A percentile compares a stretch with the other conserved stretches of the same genome.
Conservation (phyloP, 352 stramenopile species). For the Globisporangium camurandrum region DNA sequence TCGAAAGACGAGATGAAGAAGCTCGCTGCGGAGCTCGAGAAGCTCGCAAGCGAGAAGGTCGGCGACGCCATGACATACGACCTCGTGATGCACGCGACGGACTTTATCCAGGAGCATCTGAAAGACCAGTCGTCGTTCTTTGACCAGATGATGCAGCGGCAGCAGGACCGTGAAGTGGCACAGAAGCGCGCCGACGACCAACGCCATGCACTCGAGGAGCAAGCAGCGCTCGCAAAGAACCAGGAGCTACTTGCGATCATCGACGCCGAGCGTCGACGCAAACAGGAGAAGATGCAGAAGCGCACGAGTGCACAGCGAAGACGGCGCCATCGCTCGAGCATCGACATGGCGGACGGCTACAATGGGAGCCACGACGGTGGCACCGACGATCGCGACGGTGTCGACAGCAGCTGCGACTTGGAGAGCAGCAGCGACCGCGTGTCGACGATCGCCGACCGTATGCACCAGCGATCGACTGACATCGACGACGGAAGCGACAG, state of each 20-base stretch:
- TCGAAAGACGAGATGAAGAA: conserved; percentile 58
- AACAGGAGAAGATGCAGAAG: conserved; percentile 58
- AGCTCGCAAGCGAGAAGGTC: conserved; percentile 52
- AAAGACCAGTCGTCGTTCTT: conserved; percentile 85
- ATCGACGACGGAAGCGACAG: conserved; percentile 12
- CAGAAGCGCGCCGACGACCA: conserved; percentile 55
- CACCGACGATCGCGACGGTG: conserved; percentile 13
- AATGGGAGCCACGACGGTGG: conserved; percentile 8
- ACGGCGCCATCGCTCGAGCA: conserved; percentile 47
- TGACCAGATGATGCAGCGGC: conserved; percentile 80
- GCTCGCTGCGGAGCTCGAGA: conserved; percentile 48
- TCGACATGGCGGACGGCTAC: conserved; percentile 32
- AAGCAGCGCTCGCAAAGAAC: conserved; percentile 55
- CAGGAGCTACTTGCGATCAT: conserved; percentile 76
- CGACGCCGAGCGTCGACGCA: conserved; percentile 60
- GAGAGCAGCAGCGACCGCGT: conserved; percentile 26
- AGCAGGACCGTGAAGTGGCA: conserved; percentile 56
- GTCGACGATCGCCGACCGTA: conserved; percentile 26
- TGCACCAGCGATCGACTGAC: conserved; percentile 16
- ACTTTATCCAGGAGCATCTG: conserved; percentile 76
- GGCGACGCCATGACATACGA: conserved; percentile 78
- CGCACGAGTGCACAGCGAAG: conserved; percentile 25
- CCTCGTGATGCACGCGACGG: conserved; percentile 70
- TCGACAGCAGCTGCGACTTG: conserved; percentile 19
- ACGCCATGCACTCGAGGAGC: conserved; percentile 43